Evolutionary conservation across 2,329 filamentous ascomycete genomes (phyloP), one percentile per base, ranked within the genome.

Genomic region (Aspergillus jensenii): DNA sequence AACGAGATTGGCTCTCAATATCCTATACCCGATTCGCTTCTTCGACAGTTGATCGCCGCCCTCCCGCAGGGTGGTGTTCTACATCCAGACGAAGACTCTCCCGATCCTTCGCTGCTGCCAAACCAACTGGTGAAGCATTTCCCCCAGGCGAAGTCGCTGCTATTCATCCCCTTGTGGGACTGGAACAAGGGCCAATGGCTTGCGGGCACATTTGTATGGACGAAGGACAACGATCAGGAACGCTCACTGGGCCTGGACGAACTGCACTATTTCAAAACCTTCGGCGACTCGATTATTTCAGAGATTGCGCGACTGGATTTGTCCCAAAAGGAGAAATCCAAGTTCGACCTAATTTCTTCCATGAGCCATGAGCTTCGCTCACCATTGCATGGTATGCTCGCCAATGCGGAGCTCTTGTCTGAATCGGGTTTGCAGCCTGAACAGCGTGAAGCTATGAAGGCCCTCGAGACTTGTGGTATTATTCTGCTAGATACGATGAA

Each of bases 311-410:
- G 72, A 9, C 61, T 73, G 14, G 66, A 74, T n/a, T 71, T 70
- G 62, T 65, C 59, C 4, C 63, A 67, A 2, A 70, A 68, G 2
- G 79, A 82, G 40, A 75, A 76, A 52, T 76, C 79, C 14, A 84
- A 84, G 58, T 77, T 77, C 1, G 80, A 82, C 12, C 81, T 84
- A 41, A 77, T 84, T n/a, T 78, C 79, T 0, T 79, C 77, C 0
- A 79, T 84, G 31, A 79, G 76, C 23, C 82, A 84, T 62, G 82
- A 84, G 60, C 70, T 84, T 9, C 72, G 80, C 3, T 78, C 68
- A 35, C 82, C 75, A 19, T 69, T 78, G 40, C 82, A 79, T 55
- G 80, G 78, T 23, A 76, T 79, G 33, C 69, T 80, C 12, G 81
- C 79, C 1, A 81, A 78, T n/a, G 71, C 78, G 0, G 81, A 84